Conservation (phyloP, 2,329 filamentous ascomycete genomes). For the Drechslerella stenobrocha region DNA sequence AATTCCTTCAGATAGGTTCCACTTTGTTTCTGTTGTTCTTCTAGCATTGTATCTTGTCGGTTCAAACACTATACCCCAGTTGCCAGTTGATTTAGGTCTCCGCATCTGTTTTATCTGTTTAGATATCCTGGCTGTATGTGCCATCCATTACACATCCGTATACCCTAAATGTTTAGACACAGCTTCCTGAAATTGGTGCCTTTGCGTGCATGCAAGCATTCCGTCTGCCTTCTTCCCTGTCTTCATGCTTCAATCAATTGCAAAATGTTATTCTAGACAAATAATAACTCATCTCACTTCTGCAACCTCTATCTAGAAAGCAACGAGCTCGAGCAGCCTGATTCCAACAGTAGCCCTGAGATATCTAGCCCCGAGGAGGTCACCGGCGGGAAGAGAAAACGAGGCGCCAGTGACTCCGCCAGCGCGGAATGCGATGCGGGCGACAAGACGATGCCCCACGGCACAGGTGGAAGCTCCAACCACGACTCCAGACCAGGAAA, state of each 20-base stretch:
- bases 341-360: slow-evolving; percentile 34
- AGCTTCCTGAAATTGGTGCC: not conserved
- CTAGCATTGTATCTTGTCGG: slow-evolving; percentile 13
- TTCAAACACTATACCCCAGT: slow-evolving; percentile 1
- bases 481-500: slow-evolving; percentile 4
- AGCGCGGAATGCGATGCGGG: slow-evolving; percentile 15
- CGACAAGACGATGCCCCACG: not conserved
- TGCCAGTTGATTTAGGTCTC: not conserved
- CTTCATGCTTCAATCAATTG: slow-evolving; percentile 7
- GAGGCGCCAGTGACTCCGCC: slow-evolving; percentile 39
- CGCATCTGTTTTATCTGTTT: slow-evolving; percentile 1
- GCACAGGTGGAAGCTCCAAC: not conserved
- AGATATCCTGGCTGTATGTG: not conserved
- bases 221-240: slow-evolving; percentile 2
- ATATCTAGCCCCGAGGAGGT: slow-evolving; percentile 14
- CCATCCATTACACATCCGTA: no score
- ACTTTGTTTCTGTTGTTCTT: slow-evolving; percentile 16
- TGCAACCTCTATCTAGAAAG: slow-evolving; percentile 41
- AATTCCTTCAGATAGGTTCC: slow-evolving; percentile 24
- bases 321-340: slow-evolving; percentile 13
- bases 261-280: slow-evolving; percentile 35
- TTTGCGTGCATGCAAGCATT: not conserved
- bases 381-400: slow-evolving; percentile 30
- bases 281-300: slow-evolving; percentile 44
- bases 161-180: slow-evolving; percentile 2